Evolutionary conservation across 1,284 basidiomycete genomes (phyloP), one percentile per base, ranked within the genome.

Genomic region (Cutaneotrichosporon cavernicola): DNA sequence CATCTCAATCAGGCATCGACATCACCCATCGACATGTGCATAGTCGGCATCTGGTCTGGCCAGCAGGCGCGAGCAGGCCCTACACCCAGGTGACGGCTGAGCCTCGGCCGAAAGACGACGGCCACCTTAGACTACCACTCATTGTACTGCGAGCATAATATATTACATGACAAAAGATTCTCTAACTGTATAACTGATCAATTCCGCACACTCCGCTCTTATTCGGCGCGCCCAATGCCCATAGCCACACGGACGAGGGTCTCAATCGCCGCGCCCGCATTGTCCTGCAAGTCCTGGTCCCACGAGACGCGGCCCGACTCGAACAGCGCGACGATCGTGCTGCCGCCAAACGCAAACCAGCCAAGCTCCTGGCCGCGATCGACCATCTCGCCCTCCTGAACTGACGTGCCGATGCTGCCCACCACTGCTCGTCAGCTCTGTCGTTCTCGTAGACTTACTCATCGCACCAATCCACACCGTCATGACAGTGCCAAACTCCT

Each of bases 301-400:
- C 92, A 97, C 72, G 87, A 82, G 8, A 97, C 85, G 1, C 81
- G 84, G 10, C 89, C 90, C 71, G 87, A 89, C 80, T 94, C 91
- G 70, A 96, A 92, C 22, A 96, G 78, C 56, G 90, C 81, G 22
- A 97, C 91, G 66, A 96, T 89, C 4, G 93, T 97, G 26, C 89
- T 92, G 0, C 94, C 93, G 89, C 91, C 93, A 73, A 95, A 96
- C 0, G 91, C 91, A 74, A 96, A 96, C 78, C 92, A 96, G 0
- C 94, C 94, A 70, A 97, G 87, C 76, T 97, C 95, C 67, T 97
- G 86, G 4, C 93, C 93, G 9, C 91, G 86, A 72, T 85, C 84
- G 52, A 98, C 86, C 4, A 82, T 71, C 31, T 96, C 85, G 0
- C 93, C 93, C 70, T 93, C 90, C 47, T 88, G 74, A n/a, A 93